Evolutionary conservation across 768 basidiomycete species (phyloP).

Genomic region (Mycena galericulata): DNA sequence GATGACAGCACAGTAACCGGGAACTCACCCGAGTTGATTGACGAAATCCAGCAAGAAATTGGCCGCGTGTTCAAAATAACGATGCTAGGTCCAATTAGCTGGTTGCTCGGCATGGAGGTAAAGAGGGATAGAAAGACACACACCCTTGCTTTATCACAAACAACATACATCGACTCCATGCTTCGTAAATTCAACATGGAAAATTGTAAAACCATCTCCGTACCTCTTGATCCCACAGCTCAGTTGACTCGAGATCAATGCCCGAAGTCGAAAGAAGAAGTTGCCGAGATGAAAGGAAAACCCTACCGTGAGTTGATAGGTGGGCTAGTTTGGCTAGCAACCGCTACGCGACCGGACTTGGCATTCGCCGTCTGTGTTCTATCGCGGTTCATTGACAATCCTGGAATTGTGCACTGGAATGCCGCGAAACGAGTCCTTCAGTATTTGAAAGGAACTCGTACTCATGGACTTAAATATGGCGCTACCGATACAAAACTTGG

Average conservation of each 20-base stretch:
- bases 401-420: background rate
- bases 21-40: slow-evolving; percentile 33
- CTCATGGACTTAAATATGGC: no score
- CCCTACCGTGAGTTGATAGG: no score
- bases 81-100: slow-evolving; percentile 41
- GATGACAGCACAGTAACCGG: slow-evolving; percentile 49
- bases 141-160: background rate
- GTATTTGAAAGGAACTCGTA: no score
- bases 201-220: slow-evolving; percentile 14
- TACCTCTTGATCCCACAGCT: slow-evolving; percentile 19
- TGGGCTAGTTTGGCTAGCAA: no score
- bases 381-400: slow-evolving; percentile 1
- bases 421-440: slow-evolving; percentile 8
- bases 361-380: no score
- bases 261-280: background rate
- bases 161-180: slow-evolving; percentile 29
- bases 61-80: no score
- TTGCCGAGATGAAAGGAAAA: no score
- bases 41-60: no score
- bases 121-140: slow-evolving; percentile 26
- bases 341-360: no score
- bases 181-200: slow-evolving; percentile 36
- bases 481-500: background rate
- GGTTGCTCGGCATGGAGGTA: slow-evolving; percentile 49
- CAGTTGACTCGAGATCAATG: slow-evolving; percentile 17